phyloP scores from a whole-genome alignment of 805 yeast species.

The Starmerella sirachaensis region DNA sequence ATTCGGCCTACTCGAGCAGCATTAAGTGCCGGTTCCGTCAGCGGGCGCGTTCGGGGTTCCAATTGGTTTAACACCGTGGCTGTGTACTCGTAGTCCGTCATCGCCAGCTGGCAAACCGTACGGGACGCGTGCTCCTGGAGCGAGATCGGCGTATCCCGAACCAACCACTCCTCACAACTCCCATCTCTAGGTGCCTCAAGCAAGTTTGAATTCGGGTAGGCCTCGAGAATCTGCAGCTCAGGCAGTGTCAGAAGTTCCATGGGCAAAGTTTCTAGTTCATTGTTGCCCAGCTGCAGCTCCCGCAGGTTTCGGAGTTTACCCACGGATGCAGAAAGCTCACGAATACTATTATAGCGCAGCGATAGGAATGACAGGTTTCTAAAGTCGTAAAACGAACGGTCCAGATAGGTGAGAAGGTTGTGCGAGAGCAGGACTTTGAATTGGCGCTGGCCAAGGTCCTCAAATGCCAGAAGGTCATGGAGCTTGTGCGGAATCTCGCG shows the following conservation, averaged over 20 bases:
- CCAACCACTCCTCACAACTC: not conserved
- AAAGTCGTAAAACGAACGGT: slow-evolving; percentile 27
- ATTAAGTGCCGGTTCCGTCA: slow-evolving; percentile 1
- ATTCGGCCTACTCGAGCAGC: slow-evolving; percentile 8
- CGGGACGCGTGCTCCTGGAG: slow-evolving; percentile 15
- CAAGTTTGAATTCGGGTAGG: slow-evolving; percentile 32
- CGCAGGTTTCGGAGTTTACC: slow-evolving; percentile 24
- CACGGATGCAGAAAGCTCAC: slow-evolving; percentile 28
- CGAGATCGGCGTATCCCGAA: slow-evolving; percentile 6
- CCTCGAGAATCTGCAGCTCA: slow-evolving; percentile 24
- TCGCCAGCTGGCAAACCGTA: slow-evolving; percentile 8
- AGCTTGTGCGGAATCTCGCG: slow-evolving; percentile 28
- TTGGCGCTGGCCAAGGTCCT: slow-evolving; percentile 20
- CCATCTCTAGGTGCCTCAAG: slow-evolving; percentile 16
- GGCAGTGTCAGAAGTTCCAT: slow-evolving; percentile 27
- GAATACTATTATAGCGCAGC: slow-evolving; percentile 28
- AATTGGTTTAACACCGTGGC: not conserved
- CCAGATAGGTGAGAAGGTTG: slow-evolving; percentile 25
- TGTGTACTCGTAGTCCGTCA: slow-evolving; percentile 1
- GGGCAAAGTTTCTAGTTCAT: slow-evolving; percentile 28
- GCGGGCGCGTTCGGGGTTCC: not conserved
- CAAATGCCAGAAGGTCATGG: slow-evolving; percentile 25
- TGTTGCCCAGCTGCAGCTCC: slow-evolving; percentile 30
- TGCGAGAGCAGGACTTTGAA: slow-evolving; percentile 26
- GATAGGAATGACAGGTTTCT: slow-evolving; percentile 28